Evolutionary conservation across 352 stramenopile genomes (phyloP).

Genomic region (Phytophthora colocasiae): DNA sequence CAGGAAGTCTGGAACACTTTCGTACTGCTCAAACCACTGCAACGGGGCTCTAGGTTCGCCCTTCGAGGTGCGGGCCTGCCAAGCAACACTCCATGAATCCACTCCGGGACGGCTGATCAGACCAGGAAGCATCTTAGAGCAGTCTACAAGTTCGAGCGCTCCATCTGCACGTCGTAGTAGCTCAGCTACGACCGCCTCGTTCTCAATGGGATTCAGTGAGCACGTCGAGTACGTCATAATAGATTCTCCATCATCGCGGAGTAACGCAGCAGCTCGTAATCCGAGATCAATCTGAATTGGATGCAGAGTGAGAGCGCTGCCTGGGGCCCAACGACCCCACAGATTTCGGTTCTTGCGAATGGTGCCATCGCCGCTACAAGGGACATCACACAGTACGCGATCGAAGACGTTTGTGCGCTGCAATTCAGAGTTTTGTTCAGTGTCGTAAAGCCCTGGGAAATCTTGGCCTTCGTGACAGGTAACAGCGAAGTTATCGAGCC

Average conservation of each 20-base stretch:
- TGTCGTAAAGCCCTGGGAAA: slow-evolving; percentile 92
- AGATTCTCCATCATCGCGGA: slow-evolving; percentile 73
- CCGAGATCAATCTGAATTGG: slow-evolving; percentile 94
- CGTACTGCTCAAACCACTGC: slow-evolving; percentile 68
- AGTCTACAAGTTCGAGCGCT: slow-evolving; percentile 91
- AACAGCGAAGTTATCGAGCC: slow-evolving; percentile 86
- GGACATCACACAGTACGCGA: too few species aligned
- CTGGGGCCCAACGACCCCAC: slow-evolving; percentile 91
- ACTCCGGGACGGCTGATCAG: slow-evolving; percentile 59
- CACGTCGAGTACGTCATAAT: slow-evolving; percentile 97
- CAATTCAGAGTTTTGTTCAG: slow-evolving; percentile 29
- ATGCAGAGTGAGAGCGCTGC: slow-evolving; percentile 91
- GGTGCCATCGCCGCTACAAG: slow-evolving; percentile 92
- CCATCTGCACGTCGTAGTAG: slow-evolving; percentile 91
- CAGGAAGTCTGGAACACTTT: slow-evolving; percentile 59
- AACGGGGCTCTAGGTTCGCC: slow-evolving; percentile 25
- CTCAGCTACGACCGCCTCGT: slow-evolving; percentile 96
- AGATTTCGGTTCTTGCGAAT: slow-evolving; percentile 97
- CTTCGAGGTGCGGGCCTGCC: slow-evolving; percentile 58
- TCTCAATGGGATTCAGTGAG: slow-evolving; percentile 98
- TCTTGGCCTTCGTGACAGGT: slow-evolving; percentile 93
- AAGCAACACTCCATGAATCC: slow-evolving; percentile 70
- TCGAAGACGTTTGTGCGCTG: slow-evolving; percentile 79
- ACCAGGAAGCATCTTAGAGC: slow-evolving; percentile 51
- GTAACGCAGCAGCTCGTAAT: slow-evolving; percentile 86